Conservation (phyloP, 768 basidiomycete species). For the Psilocybe cyanescens region DNA sequence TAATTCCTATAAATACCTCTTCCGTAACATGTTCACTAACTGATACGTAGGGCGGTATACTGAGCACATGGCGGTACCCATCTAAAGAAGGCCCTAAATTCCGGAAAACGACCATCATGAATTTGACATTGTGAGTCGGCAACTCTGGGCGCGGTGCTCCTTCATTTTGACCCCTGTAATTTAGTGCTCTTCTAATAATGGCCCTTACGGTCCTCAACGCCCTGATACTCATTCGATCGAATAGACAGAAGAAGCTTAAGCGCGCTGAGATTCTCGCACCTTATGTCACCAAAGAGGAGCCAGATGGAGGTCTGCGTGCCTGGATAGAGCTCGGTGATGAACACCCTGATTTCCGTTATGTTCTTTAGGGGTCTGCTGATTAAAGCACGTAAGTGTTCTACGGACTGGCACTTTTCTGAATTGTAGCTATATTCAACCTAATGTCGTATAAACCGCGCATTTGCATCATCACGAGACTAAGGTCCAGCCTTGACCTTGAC, state of each 20-base stretch:
- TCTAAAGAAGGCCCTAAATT: slow-evolving; percentile 40
- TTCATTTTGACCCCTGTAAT: not conserved
- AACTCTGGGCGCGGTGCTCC: not conserved
- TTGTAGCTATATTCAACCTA: not conserved
- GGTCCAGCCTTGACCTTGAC: not conserved
- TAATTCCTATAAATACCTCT: slow-evolving; percentile 4
- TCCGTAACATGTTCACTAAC: not conserved
- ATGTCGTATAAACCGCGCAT: not conserved
- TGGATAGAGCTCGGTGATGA: slow-evolving; percentile 41
- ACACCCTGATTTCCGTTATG: slow-evolving; percentile 40
- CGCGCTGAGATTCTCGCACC: slow-evolving; percentile 32
- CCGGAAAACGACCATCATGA: slow-evolving; percentile 39
- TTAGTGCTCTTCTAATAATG: slow-evolving; percentile 28
- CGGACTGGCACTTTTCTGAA: not conserved
- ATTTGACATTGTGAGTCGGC: slow-evolving; percentile 35
- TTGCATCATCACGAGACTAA: not conserved
- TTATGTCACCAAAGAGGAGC: slow-evolving; percentile 29
- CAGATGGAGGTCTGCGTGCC: slow-evolving; percentile 29
- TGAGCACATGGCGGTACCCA: slow-evolving; percentile 45
- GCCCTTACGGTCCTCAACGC: slow-evolving; percentile 29
- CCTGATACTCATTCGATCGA: slow-evolving; percentile 30
- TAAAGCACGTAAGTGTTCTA: not conserved
- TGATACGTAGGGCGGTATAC: slow-evolving; percentile 36
- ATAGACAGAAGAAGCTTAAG: slow-evolving; percentile 25
- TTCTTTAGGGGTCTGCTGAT: slow-evolving; percentile 11